Base-by-base conservation (phyloP, 2,329 filamentous ascomycete species). In the Hymenoscyphus repandus region DNA sequence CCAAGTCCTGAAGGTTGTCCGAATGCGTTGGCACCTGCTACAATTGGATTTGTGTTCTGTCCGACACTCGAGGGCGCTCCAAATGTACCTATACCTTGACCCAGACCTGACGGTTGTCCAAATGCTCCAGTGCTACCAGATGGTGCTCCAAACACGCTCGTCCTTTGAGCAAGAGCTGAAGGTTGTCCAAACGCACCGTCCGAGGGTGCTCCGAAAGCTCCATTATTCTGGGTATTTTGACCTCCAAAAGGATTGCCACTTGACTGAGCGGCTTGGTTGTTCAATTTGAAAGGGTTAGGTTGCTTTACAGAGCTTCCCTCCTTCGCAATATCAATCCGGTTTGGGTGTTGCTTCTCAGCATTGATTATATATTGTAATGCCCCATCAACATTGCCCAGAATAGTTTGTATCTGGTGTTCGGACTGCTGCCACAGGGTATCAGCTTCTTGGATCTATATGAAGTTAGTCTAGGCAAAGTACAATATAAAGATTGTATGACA, bases 271-370 rank as follows among this genome's bases (percentile, higher is more conserved):
- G 40, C 44, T 32, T 52, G 48, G 15, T 40, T 32, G 17, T 47
- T 22, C 42, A 6, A 33, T 15, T 37, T 50, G 20, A 55, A 46
- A 17, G 49, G 46, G 45, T 50, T 52, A 65, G 41, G 74, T 73
- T 50, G 70, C 73, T 0, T 71, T 70, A 6, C 68, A 32, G 52
- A n/a, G 69, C n/a, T 70, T 68, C n/a, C 71, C 68, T 57, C 50
- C 67, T 49, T 74, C 71, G 66, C 78, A 17, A 84, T 74, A 57
- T 91, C 86, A 47, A 78, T 72, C 37, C 89, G 78, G 63, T 93
- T 95, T 1, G 88, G 88, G 61, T 90, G 88, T 37, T 82, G 79
- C 47, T 87, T 82, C 48, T 78, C 80, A 18, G 78, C 80, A 5
- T 81, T 76, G 9, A 84, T 63, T 12, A 93, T 71, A 63, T 85